Evolutionary conservation across 345 rosid species (phyloP).

Genomic region (Moringa oleifera): DNA sequence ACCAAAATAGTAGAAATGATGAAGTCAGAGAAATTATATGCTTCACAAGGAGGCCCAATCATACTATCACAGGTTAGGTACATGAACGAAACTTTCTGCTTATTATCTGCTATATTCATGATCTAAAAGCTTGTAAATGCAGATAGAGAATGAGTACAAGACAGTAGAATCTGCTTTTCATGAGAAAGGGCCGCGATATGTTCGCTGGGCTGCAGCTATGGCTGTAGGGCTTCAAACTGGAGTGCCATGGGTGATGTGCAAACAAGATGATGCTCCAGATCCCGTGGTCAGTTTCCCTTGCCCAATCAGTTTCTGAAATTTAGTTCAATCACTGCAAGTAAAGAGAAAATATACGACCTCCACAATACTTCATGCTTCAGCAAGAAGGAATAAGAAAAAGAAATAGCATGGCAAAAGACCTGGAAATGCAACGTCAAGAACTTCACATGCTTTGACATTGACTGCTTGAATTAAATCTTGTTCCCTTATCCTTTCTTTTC

Average conservation of each 20-base stretch:
- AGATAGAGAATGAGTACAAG: conserved; percentile 82
- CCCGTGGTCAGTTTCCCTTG: conserved; percentile 41
- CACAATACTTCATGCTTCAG: not conserved
- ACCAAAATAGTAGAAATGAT: conserved; percentile 42
- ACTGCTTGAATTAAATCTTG: not conserved
- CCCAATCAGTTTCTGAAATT: not conserved
- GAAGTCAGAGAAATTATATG: conserved; percentile 45
- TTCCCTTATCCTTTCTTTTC: no score
- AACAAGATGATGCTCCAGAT: conserved; percentile 75
- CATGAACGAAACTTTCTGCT: not conserved
- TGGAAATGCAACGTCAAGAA: not conserved
- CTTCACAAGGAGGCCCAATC: conserved; percentile 75
- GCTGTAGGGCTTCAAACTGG: conserved; percentile 61
- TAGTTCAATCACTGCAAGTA: no score
- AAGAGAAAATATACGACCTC: not conserved
- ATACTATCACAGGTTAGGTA: conserved; percentile 52
- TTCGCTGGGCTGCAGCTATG: conserved; percentile 66
- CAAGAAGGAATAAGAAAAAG: not conserved
- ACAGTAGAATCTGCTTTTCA: conserved; percentile 45
- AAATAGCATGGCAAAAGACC: no score
- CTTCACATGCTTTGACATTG: not conserved
- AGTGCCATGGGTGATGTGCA: conserved; percentile 89
- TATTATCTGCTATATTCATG: not conserved
- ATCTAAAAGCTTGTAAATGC: conserved; percentile 5
- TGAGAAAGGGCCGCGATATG: conserved; percentile 42